Conservation (phyloP, 352 stramenopile genomes). For the Phytophthora cryptogea region DNA sequence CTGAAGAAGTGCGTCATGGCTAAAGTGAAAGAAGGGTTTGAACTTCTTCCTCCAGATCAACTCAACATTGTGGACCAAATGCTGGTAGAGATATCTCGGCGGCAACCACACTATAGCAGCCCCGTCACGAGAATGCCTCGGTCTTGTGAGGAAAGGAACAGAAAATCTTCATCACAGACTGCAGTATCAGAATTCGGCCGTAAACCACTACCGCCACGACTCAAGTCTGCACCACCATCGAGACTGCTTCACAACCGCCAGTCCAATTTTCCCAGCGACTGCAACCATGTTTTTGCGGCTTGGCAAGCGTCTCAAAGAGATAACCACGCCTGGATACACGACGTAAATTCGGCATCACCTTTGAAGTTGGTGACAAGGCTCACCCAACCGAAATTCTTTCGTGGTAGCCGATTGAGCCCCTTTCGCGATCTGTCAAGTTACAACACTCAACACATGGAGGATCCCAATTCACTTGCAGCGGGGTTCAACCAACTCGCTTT, state of each 20-base stretch:
- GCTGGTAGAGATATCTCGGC: neutral
- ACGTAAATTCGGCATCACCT: constrained; percentile 17
- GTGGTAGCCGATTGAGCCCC: constrained; percentile 6
- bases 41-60: constrained; percentile 1
- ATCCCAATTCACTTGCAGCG: neutral
- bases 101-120: neutral
- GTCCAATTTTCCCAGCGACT: constrained; percentile 10
- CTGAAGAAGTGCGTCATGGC: constrained; percentile 18
- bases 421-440: neutral
- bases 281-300: constrained; percentile 8
- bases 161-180: neutral
- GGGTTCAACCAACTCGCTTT: too few relatives aligned
- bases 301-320: constrained; percentile 15
- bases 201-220: neutral
- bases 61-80: constrained; percentile 7
- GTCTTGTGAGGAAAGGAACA: neutral
- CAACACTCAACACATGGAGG: neutral
- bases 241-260: neutral
- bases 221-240: neutral
- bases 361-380: constrained; percentile 4
- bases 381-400: neutral
- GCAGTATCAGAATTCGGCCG: neutral
- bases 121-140: neutral
- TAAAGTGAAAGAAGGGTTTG: constrained; percentile 12
- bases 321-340: constrained; percentile 14